Evolutionary conservation across 1,284 basidiomycete species (phyloP).

Genomic region (Pyrrhoderma lamaoense): DNA sequence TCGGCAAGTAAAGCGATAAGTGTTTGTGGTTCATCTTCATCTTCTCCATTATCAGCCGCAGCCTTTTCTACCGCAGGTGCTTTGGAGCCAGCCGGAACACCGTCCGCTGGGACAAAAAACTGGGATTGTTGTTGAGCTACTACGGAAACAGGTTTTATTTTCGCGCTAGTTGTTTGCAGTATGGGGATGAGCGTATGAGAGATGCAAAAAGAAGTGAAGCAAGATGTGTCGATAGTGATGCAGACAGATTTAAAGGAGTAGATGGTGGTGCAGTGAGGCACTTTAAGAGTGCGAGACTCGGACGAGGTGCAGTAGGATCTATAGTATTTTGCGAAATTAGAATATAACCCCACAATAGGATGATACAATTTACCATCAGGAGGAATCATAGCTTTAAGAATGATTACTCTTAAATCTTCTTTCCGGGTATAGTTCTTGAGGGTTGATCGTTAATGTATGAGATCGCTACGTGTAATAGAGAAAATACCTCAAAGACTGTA

Average conservation of each 20-base stretch:
- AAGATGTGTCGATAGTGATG: slow-evolving; percentile 57
- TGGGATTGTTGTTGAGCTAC: slow-evolving; percentile 25
- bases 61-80: slow-evolving; percentile 19
- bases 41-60: slow-evolving; percentile 33
- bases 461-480: neutral
- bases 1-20: slow-evolving; percentile 67
- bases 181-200: slow-evolving; percentile 57
- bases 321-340: neutral
- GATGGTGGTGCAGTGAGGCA: slow-evolving; percentile 50
- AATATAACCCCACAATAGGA: slow-evolving; percentile 5
- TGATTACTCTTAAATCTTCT: slow-evolving; percentile 58
- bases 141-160: slow-evolving; percentile 47
- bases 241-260: slow-evolving; percentile 43
- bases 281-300: slow-evolving; percentile 59
- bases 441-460: neutral
- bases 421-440: slow-evolving; percentile 64
- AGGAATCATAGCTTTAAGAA: slow-evolving; percentile 62
- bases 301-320: slow-evolving; percentile 36
- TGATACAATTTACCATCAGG: slow-evolving; percentile 35
- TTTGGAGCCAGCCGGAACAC: slow-evolving; percentile 32
- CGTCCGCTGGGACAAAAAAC: slow-evolving; percentile 71
- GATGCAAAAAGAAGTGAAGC: slow-evolving; percentile 65
- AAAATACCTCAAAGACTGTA: slow-evolving; percentile 60
- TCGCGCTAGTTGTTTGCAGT: slow-evolving; percentile 73
- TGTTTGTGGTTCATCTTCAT: slow-evolving; percentile 57